Evolutionary conservation across 2,329 filamentous ascomycete genomes (phyloP).

Genomic region (Aspergillus ochraceus): DNA sequence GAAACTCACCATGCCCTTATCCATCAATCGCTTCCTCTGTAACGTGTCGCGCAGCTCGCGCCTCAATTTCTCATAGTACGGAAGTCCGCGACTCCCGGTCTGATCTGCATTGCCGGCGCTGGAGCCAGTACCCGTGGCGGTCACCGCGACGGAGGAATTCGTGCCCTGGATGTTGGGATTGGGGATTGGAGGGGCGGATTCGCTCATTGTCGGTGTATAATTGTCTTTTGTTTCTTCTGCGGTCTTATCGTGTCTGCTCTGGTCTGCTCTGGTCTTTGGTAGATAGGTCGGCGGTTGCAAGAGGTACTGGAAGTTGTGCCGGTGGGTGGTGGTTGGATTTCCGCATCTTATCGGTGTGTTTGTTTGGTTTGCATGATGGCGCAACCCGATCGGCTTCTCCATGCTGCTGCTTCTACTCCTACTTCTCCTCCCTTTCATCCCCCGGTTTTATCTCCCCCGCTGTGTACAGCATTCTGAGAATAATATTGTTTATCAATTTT

Average conservation of each 20-base stretch:
- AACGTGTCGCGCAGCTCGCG: slow-evolving; percentile 67
- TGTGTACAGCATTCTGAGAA: neutral
- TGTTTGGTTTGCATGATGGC: slow-evolving; percentile 37
- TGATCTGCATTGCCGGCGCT: slow-evolving; percentile 13
- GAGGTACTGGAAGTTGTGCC: slow-evolving; percentile 3
- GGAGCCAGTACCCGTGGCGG: slow-evolving; percentile 10
- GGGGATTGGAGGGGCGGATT: slow-evolving; percentile 39
- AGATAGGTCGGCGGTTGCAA: neutral
- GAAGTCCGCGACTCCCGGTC: slow-evolving; percentile 46
- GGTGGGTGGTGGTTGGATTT: slow-evolving; percentile 9
- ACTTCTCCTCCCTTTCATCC: neutral
- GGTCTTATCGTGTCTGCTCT: neutral
- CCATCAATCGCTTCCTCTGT: slow-evolving; percentile 63
- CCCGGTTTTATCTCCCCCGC: neutral
- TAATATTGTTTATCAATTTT: neutral
- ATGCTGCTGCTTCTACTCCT: neutral
- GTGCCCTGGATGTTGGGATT: slow-evolving; percentile 17
- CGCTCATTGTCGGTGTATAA: slow-evolving; percentile 34
- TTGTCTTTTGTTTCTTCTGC: neutral
- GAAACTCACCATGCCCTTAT: slow-evolving; percentile 57
- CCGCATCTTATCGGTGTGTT: slow-evolving; percentile 30
- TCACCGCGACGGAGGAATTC: neutral
- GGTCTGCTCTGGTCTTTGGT: neutral
- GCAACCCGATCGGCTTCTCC: slow-evolving; percentile 1
- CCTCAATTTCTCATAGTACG: slow-evolving; percentile 73